phyloP scores from a whole-genome alignment of 2,329 filamentous ascomycete species.

The Monosporascus sp. region DNA sequence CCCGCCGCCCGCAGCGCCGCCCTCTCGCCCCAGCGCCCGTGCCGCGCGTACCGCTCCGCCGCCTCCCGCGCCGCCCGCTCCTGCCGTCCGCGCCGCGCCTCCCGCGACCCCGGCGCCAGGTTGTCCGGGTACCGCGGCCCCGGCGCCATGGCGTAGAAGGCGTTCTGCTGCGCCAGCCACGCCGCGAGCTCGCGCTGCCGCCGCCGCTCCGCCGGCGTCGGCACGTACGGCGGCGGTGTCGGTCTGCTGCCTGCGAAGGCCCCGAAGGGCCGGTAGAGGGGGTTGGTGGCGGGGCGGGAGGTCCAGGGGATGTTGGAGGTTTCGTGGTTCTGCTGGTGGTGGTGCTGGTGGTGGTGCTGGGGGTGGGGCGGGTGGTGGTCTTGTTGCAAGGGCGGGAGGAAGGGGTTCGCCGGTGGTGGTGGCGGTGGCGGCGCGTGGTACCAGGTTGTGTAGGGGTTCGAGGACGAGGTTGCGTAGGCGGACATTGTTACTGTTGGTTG shows the following conservation, averaged over 20 bases:
- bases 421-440: no score
- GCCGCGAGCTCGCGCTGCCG: neutral
- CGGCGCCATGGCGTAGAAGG: neutral
- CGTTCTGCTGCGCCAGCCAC: neutral
- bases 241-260: conserved; percentile 52
- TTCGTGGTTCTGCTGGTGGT: no score
- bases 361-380: no score
- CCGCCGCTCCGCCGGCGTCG: conserved; percentile 35
- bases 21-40: no score
- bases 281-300: neutral
- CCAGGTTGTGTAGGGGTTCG: no score
- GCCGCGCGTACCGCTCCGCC: no score
- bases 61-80: neutral
- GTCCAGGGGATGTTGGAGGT: conserved; percentile 2
- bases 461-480: no score
- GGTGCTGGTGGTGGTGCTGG: no score
- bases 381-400: no score
- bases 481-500: no score
- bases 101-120: neutral
- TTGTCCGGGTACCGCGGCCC: neutral
- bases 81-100: neutral
- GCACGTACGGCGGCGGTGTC: conserved; percentile 51
- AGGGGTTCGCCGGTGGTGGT: no score
- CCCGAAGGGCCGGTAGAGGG: conserved; percentile 29
- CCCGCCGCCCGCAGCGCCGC: neutral